A percentile compares a stretch with the other conserved stretches of the same genome.
These are phyloP conservation scores for Zygoascus sp. DNA, from an alignment of 1,139 yeast species.

Conservation along the genomic window DNA sequence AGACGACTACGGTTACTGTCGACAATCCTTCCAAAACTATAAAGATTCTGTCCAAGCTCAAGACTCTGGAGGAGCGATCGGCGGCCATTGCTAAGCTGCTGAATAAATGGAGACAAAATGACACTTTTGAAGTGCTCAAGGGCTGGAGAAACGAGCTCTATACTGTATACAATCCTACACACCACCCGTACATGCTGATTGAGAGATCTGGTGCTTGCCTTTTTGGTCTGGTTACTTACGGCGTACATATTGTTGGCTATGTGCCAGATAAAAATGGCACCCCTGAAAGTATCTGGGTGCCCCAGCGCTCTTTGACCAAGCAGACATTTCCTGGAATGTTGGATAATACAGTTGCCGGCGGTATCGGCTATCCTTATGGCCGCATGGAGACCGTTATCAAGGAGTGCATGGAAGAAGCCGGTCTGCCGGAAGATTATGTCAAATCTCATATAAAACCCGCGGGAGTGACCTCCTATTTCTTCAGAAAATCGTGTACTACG, in stretches of 20 bases:
- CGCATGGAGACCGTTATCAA: conserved; percentile 72
- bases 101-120: conserved; percentile 38
- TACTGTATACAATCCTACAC: conserved; percentile 56
- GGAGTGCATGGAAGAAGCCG: conserved; percentile 91
- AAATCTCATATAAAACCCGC: conserved; percentile 42
- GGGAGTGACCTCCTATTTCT: conserved; percentile 68
- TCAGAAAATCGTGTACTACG: conserved; percentile 25
- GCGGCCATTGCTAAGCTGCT: conserved; percentile 45
- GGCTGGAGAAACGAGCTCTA: conserved; percentile 93
- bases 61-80: conserved; percentile 48
- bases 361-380: conserved; percentile 78
- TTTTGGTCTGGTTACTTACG: conserved; percentile 84
- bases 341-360: conserved; percentile 95
- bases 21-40: conserved; percentile 37
- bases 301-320: conserved; percentile 69
- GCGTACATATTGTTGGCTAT: conserved; percentile 82
- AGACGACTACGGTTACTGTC: conserved; percentile 37
- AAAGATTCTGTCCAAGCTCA: conserved; percentile 37
- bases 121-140: conserved; percentile 43
- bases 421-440: conserved; percentile 54
- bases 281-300: conserved; percentile 71
- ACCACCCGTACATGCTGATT: conserved; percentile 55
- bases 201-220: conserved; percentile 81
- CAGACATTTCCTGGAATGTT: conserved; percentile 87
- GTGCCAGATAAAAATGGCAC: conserved; percentile 42